A percentile compares a stretch with the other conserved stretches of the same genome.
These are phyloP conservation scores for Antrodiella citrinella DNA, from an alignment of 768 basidiomycete genomes.

Conservation along the genomic window DNA sequence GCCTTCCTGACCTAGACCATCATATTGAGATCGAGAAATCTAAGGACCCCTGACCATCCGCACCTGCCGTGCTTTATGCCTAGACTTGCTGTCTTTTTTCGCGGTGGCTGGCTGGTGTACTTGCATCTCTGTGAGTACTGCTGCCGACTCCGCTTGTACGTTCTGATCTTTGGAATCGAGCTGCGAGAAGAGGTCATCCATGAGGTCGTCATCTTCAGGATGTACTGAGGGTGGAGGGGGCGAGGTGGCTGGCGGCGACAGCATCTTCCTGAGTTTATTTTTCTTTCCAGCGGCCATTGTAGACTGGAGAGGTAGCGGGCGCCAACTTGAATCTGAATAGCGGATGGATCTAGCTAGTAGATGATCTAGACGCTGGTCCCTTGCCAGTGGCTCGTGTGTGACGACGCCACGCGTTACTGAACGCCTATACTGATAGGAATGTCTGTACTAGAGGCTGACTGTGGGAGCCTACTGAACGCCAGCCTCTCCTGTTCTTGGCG, in stretches of 20 bases:
- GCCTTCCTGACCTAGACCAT: slow-evolving; percentile 61
- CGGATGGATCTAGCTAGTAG: too few relatives aligned
- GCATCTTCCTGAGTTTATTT: slow-evolving; percentile 45
- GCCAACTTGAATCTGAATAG: not conserved
- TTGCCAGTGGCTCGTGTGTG: too few relatives aligned
- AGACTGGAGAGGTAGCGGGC: too few relatives aligned
- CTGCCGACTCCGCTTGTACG: slow-evolving; percentile 41
- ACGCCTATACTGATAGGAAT: too few relatives aligned
- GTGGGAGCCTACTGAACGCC: too few relatives aligned
- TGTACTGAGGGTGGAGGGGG: slow-evolving; percentile 23
- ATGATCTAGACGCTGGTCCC: too few relatives aligned
- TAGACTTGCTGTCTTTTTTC: slow-evolving; percentile 48
- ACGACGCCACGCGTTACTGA: too few relatives aligned
- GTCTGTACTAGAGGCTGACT: too few relatives aligned
- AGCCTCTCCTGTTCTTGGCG: too few relatives aligned
- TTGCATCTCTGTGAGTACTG: slow-evolving; percentile 41
- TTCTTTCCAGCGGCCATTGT: slow-evolving; percentile 36
- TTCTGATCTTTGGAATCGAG: slow-evolving; percentile 56
- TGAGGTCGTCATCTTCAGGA: slow-evolving; percentile 46
- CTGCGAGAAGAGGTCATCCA: slow-evolving; percentile 71
- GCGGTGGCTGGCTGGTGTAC: slow-evolving; percentile 22
- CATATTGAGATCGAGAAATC: too few relatives aligned
- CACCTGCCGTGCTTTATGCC: slow-evolving; percentile 70
- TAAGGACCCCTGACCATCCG: slow-evolving; percentile 2
- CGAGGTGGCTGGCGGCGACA: slow-evolving; percentile 18